Percentiles rank a stretch among this genome's conserved stretches.
phyloP scores from a whole-genome alignment of 805 yeast species.

The Tetrapisispora namnaoensis region DNA sequence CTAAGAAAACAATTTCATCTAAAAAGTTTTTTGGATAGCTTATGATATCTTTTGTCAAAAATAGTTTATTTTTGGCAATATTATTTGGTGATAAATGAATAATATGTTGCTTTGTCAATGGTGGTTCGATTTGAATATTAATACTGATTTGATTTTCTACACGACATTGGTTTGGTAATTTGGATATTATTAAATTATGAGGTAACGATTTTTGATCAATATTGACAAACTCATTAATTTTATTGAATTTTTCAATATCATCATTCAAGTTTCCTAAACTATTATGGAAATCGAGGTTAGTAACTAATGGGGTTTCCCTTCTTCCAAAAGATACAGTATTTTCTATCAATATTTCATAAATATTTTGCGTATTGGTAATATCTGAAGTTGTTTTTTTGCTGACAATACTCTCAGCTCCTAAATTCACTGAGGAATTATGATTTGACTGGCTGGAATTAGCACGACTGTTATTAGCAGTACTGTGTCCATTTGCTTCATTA shows the following conservation, averaged over 20 bases:
- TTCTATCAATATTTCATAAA: slow-evolving; percentile 5
- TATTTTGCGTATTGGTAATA: slow-evolving; percentile 2
- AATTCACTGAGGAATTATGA: too few species aligned
- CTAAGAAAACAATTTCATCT: slow-evolving; percentile 54
- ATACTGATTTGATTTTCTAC: slow-evolving; percentile 94
- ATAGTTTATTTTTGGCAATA: slow-evolving; percentile 77
- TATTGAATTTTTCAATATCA: not conserved
- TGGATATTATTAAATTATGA: slow-evolving; percentile 43
- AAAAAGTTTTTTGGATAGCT: slow-evolving; percentile 38
- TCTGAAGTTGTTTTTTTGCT: not conserved
- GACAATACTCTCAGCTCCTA: not conserved
- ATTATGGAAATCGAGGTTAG: not conserved
- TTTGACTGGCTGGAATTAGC: not conserved
- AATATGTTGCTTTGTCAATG: slow-evolving; percentile 55
- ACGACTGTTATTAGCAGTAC: too few species aligned
- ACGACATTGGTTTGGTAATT: slow-evolving; percentile 72
- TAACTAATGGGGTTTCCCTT: slow-evolving; percentile 3
- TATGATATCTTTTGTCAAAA: slow-evolving; percentile 39
- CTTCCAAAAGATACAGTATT: slow-evolving; percentile 10
- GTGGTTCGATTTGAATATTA: slow-evolving; percentile 55
- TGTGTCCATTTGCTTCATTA: not conserved
- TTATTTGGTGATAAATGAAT: slow-evolving; percentile 81
- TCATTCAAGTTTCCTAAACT: not conserved
- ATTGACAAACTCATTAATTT: not conserved
- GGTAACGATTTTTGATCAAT: slow-evolving; percentile 20